Percentiles rank a stretch among this genome's conserved stretches.
phyloP scores from a whole-genome alignment of 306 rosid species.

The Castanea sativa region DNA sequence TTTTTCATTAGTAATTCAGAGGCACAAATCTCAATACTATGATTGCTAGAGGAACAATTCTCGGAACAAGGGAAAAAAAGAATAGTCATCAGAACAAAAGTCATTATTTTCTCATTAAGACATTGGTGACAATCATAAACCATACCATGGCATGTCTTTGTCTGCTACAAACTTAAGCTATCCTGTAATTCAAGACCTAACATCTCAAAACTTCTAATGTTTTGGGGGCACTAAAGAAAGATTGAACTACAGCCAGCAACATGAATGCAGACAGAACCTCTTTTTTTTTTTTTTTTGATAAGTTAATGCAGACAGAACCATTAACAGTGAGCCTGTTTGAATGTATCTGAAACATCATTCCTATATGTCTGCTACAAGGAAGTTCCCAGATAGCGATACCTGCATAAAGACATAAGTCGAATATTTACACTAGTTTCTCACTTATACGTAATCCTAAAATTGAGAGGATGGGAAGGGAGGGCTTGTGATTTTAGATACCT shows the following conservation, averaged over 20 bases:
- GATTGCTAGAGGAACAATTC: not conserved
- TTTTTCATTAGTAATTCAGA: not conserved
- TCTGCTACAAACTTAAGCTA: not conserved
- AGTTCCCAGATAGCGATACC: constrained; percentile 64
- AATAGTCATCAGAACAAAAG: not conserved
- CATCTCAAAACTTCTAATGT: not conserved
- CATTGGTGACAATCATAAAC: not conserved
- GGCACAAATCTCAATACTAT: not conserved
- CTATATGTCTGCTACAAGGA: constrained; percentile 80
- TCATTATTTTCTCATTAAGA: not conserved
- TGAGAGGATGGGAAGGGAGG: not conserved
- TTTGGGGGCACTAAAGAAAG: not conserved
- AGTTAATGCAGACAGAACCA: no score
- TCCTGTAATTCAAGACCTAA: not conserved
- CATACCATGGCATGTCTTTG: not conserved
- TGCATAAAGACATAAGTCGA: constrained; percentile 28
- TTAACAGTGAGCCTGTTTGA: no score
- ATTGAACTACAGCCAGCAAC: not conserved
- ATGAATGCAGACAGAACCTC: not conserved
- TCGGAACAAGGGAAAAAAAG: not conserved
- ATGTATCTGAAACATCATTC: not conserved
- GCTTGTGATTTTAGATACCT: constrained; percentile 46
- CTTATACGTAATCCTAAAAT: not conserved
- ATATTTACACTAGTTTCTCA: not conserved
- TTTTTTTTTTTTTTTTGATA: no score